These are phyloP conservation scores for Pleurotus giganteus DNA, from an alignment of 768 basidiomycete genomes.

Conservation along the genomic window DNA sequence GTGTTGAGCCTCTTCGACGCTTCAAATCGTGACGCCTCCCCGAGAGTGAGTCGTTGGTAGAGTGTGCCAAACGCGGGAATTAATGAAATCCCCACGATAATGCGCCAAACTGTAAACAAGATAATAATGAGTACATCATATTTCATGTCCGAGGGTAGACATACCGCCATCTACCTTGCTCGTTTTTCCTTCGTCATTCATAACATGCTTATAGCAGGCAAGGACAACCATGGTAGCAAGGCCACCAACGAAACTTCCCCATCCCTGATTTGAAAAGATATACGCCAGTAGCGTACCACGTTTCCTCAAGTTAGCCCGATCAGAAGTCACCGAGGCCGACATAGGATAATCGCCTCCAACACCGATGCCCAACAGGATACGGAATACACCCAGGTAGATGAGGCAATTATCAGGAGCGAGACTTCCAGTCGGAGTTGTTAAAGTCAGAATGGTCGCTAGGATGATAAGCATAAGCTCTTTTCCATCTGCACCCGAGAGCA, in stretches of 20 bases:
- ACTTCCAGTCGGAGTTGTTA: slow-evolving; percentile 63
- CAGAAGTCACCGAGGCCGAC: slow-evolving; percentile 67
- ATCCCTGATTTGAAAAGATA: slow-evolving; percentile 77
- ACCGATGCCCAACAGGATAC: slow-evolving; percentile 74
- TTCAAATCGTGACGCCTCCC: slow-evolving; percentile 60
- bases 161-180: slow-evolving; percentile 70
- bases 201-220: slow-evolving; percentile 57
- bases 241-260: slow-evolving; percentile 68
- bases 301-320: slow-evolving; percentile 61
- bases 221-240: slow-evolving; percentile 65
- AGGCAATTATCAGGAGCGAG: slow-evolving; percentile 50
- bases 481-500: slow-evolving; percentile 42
- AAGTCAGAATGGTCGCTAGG: slow-evolving; percentile 67
- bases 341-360: slow-evolving; percentile 82
- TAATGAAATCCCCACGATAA: slow-evolving; percentile 71
- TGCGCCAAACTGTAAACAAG: slow-evolving; percentile 57
- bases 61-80: slow-evolving; percentile 73
- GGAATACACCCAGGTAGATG: slow-evolving; percentile 64
- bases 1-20: slow-evolving; percentile 36
- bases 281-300: slow-evolving; percentile 75
- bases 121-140: background rate
- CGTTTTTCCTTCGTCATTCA: slow-evolving; percentile 56
- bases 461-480: slow-evolving; percentile 83
- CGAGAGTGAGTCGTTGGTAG: slow-evolving; percentile 73
- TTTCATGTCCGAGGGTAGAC: slow-evolving; percentile 17